Conservation (phyloP, 371 early-diverging fungal genomes). For the Lichtheimia ramosa region DNA sequence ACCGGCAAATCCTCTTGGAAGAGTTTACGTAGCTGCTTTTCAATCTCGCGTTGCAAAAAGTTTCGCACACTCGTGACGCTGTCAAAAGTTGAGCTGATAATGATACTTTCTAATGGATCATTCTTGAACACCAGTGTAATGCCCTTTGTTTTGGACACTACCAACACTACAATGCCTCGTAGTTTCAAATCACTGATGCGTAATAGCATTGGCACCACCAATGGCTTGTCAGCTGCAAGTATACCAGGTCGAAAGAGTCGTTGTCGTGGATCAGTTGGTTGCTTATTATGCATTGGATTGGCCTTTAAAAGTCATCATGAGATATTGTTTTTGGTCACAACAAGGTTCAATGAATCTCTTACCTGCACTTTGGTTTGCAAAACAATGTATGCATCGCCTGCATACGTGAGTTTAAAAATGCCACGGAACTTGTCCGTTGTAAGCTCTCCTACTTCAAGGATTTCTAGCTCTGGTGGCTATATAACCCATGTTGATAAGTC, state of each 20-base stretch:
- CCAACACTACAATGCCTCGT: conserved; percentile 91
- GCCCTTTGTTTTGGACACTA: conserved; percentile 89
- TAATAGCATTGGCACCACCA: conserved; percentile 95
- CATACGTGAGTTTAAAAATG: conserved; percentile 92
- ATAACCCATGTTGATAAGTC: not conserved
- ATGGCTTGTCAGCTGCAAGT: conserved; percentile 87
- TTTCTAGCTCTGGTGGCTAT: conserved; percentile 94
- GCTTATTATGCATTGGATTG: conserved; percentile 74
- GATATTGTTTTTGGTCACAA: too few species aligned
- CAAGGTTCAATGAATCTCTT: conserved; percentile 4
- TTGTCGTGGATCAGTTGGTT: conserved; percentile 45
- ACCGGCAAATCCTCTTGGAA: conserved; percentile 92
- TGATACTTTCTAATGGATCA: conserved; percentile 92
- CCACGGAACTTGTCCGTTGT: conserved; percentile 91
- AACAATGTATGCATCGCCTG: conserved; percentile 91
- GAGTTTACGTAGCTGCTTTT: conserved; percentile 82
- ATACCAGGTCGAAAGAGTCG: conserved; percentile 69
- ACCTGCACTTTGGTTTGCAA: conserved; percentile 95
- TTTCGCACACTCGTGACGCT: conserved; percentile 80
- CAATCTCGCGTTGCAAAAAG: conserved; percentile 90
- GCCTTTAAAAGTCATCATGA: conserved; percentile 47
- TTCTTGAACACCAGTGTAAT: conserved; percentile 96
- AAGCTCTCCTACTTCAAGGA: conserved; percentile 96
- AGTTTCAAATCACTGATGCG: conserved; percentile 86
- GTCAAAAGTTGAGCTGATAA: conserved; percentile 94